phyloP scores from a whole-genome alignment of 1,284 basidiomycete genomes.

The Schizophyllum commune region DNA sequence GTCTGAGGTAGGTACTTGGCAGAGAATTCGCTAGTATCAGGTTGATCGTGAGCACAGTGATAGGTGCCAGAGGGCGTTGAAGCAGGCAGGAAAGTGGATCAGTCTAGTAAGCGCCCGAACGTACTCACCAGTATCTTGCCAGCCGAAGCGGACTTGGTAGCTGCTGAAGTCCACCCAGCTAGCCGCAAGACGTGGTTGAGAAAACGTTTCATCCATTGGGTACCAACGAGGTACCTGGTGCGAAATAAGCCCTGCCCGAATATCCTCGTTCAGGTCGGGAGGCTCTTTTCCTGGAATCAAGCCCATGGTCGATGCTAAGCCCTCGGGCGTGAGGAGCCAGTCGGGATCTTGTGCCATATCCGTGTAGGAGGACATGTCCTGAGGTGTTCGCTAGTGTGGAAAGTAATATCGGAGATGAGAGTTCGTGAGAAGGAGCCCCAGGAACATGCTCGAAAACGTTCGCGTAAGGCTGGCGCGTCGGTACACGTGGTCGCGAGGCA shows the following conservation, averaged over 20 bases:
- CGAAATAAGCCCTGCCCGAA: neutral
- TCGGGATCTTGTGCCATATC: neutral
- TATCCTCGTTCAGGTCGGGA: neutral
- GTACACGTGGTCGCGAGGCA: too few relatives aligned
- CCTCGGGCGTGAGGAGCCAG: neutral
- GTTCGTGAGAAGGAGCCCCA: too few relatives aligned
- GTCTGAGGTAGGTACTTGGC: neutral
- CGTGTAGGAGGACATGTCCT: too few relatives aligned
- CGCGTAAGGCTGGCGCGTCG: too few relatives aligned
- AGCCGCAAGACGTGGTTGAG: too few relatives aligned
- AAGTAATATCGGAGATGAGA: too few relatives aligned
- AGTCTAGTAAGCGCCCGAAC: too few relatives aligned
- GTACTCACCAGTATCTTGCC: neutral
- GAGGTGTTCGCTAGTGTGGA: too few relatives aligned
- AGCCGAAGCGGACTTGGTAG: neutral
- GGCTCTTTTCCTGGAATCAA: neutral
- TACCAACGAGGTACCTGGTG: neutral
- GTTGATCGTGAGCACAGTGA: neutral
- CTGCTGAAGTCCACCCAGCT: neutral
- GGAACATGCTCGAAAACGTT: too few relatives aligned
- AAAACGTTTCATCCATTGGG: too few relatives aligned
- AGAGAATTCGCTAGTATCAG: neutral
- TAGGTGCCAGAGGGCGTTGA: too few relatives aligned
- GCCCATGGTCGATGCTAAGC: neutral
- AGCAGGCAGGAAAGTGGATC: too few relatives aligned